Percentiles rank a stretch among this genome's conserved stretches.
Conservation (phyloP, 768 basidiomycete genomes). For the Roridomyces roridus region DNA sequence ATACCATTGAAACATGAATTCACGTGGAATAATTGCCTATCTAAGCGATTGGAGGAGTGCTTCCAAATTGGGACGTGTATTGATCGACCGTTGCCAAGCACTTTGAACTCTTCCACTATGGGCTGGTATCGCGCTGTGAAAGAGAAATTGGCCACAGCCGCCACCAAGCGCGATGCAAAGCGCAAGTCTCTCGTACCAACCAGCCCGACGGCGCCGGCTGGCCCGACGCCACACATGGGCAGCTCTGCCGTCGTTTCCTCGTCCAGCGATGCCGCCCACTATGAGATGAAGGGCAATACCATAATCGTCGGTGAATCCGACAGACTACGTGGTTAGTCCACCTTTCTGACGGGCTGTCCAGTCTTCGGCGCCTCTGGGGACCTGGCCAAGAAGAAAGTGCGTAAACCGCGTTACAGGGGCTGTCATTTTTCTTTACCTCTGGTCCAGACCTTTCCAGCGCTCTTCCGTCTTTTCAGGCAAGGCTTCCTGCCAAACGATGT, state of each 20-base stretch:
- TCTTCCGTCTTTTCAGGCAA: constrained; percentile 87
- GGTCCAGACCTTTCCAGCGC: constrained; percentile 88
- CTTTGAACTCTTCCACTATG: background rate
- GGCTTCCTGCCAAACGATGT: constrained; percentile 82
- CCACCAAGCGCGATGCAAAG: background rate
- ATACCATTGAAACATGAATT: background rate
- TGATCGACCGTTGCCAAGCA: too few species aligned
- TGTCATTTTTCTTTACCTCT: constrained; percentile 11
- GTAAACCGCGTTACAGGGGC: background rate
- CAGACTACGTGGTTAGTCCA: constrained; percentile 5
- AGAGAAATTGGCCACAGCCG: constrained; percentile 7
- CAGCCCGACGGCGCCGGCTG: background rate
- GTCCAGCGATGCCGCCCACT: constrained; percentile 78
- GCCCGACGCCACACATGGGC: background rate
- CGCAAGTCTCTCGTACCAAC: background rate
- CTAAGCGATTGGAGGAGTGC: too few species aligned
- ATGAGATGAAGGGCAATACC: constrained; percentile 86
- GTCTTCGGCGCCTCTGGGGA: constrained; percentile 97
- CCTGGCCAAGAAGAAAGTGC: constrained; percentile 97
- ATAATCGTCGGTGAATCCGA: constrained; percentile 77
- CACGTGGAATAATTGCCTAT: too few species aligned
- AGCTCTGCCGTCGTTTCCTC: constrained; percentile 55
- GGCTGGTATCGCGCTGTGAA: constrained; percentile 19
- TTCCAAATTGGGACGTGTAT: too few species aligned
- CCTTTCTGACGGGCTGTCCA: constrained; percentile 35